Conservation (phyloP, 495 filamentous ascomycete genomes). For the Chaetomium fimeti region DNA sequence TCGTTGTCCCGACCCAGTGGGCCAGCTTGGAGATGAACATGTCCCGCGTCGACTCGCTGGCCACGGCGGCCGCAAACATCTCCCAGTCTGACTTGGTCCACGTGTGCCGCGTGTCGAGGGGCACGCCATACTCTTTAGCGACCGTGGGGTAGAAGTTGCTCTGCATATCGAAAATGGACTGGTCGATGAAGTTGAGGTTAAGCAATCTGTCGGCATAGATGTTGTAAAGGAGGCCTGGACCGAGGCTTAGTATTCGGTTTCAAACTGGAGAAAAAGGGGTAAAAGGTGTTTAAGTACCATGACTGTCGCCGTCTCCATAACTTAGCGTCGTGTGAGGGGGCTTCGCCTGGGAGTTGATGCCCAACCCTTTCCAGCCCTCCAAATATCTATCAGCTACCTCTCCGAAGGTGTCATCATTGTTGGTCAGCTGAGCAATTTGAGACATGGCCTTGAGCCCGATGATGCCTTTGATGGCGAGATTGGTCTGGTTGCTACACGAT, state of each 20-base stretch:
- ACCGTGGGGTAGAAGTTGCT: constrained; percentile 76
- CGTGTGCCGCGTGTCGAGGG: constrained; percentile 78
- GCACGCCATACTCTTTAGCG: constrained; percentile 69
- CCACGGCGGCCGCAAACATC: constrained; percentile 76
- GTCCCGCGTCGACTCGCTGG: constrained; percentile 55
- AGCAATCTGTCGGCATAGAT: constrained; percentile 78
- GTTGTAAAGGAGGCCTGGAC: constrained; percentile 76
- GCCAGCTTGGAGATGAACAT: constrained; percentile 70
- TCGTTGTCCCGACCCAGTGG: constrained; percentile 73
- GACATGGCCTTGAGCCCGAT: constrained; percentile 93
- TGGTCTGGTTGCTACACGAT: constrained; percentile 68
- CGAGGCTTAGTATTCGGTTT: constrained; percentile 62
- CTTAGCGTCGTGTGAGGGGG: constrained; percentile 71
- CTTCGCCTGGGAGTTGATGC: constrained; percentile 64
- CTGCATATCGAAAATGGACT: constrained; percentile 75
- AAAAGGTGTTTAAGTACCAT: constrained; percentile 29
- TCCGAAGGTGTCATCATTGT: constrained; percentile 58
- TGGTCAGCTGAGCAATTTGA: constrained; percentile 64
- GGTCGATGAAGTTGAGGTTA: constrained; percentile 65
- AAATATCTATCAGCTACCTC: constrained; percentile 72
- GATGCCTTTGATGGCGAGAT: constrained; percentile 90
- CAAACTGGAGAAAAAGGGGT: not conserved
- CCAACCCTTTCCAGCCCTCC: constrained; percentile 69
- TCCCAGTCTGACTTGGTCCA: constrained; percentile 92
- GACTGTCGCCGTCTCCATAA: constrained; percentile 44